Base-by-base conservation (phyloP, 331 rosid genomes). In the Spiraea crenata region DNA sequence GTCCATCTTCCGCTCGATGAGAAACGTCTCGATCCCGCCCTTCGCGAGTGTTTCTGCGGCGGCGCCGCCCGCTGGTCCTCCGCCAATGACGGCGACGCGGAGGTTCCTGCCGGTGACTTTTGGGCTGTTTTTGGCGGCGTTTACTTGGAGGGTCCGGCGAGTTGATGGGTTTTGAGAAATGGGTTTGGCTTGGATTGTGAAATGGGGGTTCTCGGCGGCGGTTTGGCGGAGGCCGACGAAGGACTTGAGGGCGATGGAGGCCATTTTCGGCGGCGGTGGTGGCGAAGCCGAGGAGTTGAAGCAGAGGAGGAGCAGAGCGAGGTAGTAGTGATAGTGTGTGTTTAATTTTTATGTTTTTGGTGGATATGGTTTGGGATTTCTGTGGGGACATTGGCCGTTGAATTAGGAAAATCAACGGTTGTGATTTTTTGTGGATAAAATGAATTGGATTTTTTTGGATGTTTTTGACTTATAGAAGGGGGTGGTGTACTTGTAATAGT, bases 11-110 rank as follows among this genome's bases (percentile, higher is more conserved):
- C 96, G 85, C 76, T 92, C 95, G 16, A 92, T 82, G 4, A 92
- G 87, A 67, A 81, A 88, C 2, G 98, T 92, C 66, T 92, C 96
- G 0, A 90, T 31, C 14, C 98, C 98, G 0, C 96, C 96, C n/a
- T 85, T 86, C 4, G 86, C 88, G 0, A 90, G 83, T 0, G 96
- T 82, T 63, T 92, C 98, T 0, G 98, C 98, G 0, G 98, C 96
- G 0, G 95, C 52, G 0, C 98, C 98, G 0, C 98, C 98, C 0
- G 98, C 96, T 0, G 98, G 98, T 0, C 98, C 98, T 0, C 96
- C 98, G 0, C 98, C 98, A 0, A 92, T 68, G 6, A 92, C 86
- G 0, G 98, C 98, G 0, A 92, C 98, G 0, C 96, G 84, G 66
- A 92, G 98, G 87, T 77, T 85, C 0, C 98, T 77, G 1, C 96